Base-by-base conservation (phyloP, 139 green algal species). In the Gonium pectorale region DNA sequence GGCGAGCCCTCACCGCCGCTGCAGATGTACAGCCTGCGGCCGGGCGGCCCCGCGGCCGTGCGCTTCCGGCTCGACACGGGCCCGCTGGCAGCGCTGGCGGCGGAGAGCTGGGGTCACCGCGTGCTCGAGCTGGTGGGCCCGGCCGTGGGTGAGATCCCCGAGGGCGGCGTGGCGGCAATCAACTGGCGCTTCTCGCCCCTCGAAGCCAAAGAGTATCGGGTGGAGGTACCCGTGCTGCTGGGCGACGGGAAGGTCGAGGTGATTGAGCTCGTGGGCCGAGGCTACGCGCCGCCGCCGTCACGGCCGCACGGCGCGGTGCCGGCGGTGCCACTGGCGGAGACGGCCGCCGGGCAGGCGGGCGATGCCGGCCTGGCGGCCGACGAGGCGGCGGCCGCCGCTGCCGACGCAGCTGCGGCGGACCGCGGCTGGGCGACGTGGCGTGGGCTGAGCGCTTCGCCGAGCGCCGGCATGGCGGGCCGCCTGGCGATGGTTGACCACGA, bases 1-100 rank as follows among this genome's bases (percentile, higher is more conserved):
- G 92, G 91, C 17, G 91, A 95, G n/a, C 38, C 64, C 22, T 3
- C 86, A 22, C 92, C 92, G 7, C 91, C 93, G 49, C 75, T 89
- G 74, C 91, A 94, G 81, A 67, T 84, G 38, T 79, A 85, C 40
- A 26, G 40, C 31, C 66, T 91, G 83, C 80, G 64, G 67, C 87
- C 86, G 44, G 80, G 67, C 13, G 79, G 74, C 2, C 63, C 78
- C 0, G 60, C 63, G n/a, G 5, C 68, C 13, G 6, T 86, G 44
- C 40, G 38, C 13, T 90, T 77, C 66, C 41, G 43, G 37, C 44
- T 90, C 43, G 80, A 90, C 67, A 51, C 60, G 21, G 46, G 35
- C 4, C 41, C 80, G 17, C 64, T 83, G n/a, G 63, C 38, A 15
- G 68, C 38, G 67, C 69, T 89, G 38, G 38, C 8, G 35, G 46